Evolutionary conservation across 2,329 filamentous ascomycete genomes (phyloP), one percentile per base, ranked within the genome.

Genomic region (Fusarium avenaceum): DNA sequence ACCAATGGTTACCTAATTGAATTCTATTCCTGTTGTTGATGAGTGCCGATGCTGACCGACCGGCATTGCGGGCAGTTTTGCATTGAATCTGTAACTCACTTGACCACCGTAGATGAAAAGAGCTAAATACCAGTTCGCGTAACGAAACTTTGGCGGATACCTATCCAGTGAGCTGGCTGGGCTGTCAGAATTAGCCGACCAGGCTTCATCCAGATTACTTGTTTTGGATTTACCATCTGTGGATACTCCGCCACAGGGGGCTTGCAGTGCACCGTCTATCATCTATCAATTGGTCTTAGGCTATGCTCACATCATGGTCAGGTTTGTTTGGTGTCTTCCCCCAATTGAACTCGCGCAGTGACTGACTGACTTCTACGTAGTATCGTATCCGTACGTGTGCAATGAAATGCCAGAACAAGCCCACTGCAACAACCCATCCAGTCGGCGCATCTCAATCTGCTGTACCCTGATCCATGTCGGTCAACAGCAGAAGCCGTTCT

Each of bases 211-310:
- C 40, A 51, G 15, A 63, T 63, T 62, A 39, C 59, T 58, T 47
- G 50, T 50, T 63, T 57, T 57, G 40, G 59, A 62, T 63, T 46
- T 57, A 64, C 52, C 35, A 40, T 47, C 55, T 59, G 59, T 64
- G 60, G 60, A 47, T 38, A 42, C 59, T 64, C 42, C 59, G 61
- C 59, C 61, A 64, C 61, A 63, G 51, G 45, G 59, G 59, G 59
- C 59, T 64, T 44, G 59, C 45, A 46, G 20, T 48, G 22, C 24
- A 20, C 28, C 24, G 58, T 50, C 45, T 26, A 33, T 33, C 30
- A 30, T 33, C 30, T 33, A 33, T 58, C 32, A 56, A 58, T 33
- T 58, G 28, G 42, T 54, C 38, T 54, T 59, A 33, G 50, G 56
- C 51, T 58, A 54, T 54, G 30, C 42, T 47, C 17, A 17, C 35